Percentiles rank a stretch among this genome's conserved stretches.
Evolutionary conservation across 2,329 filamentous ascomycete species (phyloP).

Genomic region (Xylaria sp.): DNA sequence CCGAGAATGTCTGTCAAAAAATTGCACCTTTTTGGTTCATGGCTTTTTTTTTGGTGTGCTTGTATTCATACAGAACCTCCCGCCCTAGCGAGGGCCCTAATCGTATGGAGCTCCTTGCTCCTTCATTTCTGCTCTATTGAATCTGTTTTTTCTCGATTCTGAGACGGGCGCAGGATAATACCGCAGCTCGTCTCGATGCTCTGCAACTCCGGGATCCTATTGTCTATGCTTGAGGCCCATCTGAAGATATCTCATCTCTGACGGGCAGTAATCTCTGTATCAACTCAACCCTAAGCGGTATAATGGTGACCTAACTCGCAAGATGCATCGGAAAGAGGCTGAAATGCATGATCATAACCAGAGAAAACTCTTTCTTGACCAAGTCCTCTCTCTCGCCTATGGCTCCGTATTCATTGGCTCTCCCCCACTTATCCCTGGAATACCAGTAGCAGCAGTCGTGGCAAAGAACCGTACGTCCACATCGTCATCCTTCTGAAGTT

Average conservation of each 20-base stretch:
- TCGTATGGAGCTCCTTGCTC: conserved; percentile 10
- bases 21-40: conserved; percentile 49
- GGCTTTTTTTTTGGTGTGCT: conserved; percentile 46
- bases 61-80: conserved; percentile 31
- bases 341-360: conserved; percentile 40
- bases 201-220: conserved; percentile 23
- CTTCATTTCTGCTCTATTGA: conserved; percentile 31
- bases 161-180: conserved; percentile 6
- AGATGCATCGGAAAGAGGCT: conserved; percentile 41
- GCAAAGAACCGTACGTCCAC: conserved; percentile 99
- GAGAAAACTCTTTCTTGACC: conserved; percentile 41
- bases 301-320: conserved; percentile 36
- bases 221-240: conserved; percentile 39
- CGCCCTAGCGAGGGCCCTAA: conserved; percentile 6
- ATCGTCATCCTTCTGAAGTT: conserved; percentile 96
- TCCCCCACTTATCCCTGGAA: conserved; percentile 60
- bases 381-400: conserved; percentile 61
- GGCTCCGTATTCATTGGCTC: conserved; percentile 74
- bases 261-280: conserved; percentile 35
- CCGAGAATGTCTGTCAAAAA: conserved; percentile 16
- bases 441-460: conserved; percentile 80
- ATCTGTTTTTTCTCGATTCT: conserved; percentile 27
- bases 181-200: conserved; percentile 18
- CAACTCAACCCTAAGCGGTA: conserved; percentile 38
- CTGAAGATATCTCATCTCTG: conserved; percentile 32